Evolutionary conservation across 1,139 yeast genomes (phyloP), one percentile per base, ranked within the genome.

Genomic region (Geotrichum europaeum): DNA sequence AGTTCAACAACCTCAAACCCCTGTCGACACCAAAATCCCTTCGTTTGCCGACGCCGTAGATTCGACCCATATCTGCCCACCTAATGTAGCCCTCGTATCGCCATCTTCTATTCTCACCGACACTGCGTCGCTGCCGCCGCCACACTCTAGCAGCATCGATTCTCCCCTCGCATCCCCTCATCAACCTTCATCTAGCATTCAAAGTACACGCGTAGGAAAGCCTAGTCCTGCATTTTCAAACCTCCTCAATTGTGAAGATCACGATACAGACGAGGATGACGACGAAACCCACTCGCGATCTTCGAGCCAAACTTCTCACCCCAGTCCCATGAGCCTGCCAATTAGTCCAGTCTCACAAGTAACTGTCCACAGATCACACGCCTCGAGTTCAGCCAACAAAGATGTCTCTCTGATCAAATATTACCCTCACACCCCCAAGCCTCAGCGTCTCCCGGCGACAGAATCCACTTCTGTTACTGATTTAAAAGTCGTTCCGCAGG

Each of bases 381-480:
- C 22, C 58, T 53, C 40, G 28, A 57, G 43, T n/a, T 54, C 63
- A 49, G 13, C 47, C 22, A 53, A 53, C 43, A 53, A 63, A 53
- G 61, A 62, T 18, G 82, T 84, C 0, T 81, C 88, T 0, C 82
- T 86, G 2, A 89, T 89, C 0, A 84, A 88, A 0, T 85, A 85
- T 68, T 80, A 84, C 61, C 89, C 89, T 2, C 89, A 85, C 69
- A 80, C 76, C 68, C 69, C 78, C 20, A 57, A 56, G 47, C 60
- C 58, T 20, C 62, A 60, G 30, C 58, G 61, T 24, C 56, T 51
- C 34, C 54, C 28, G 28, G 20, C 54, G 18, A 34, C 24, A 34
- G 54, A 51, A 5, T 20, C 43, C 24, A 51, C 28, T 51, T 40
- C 20, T 40, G 47, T 40, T 40, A 40, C 47, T 40, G 47, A n/a